Percentiles rank a stretch among this genome's conserved stretches.
phyloP scores from a whole-genome alignment of 2,329 filamentous ascomycete genomes.

The Claviceps maximensis region DNA sequence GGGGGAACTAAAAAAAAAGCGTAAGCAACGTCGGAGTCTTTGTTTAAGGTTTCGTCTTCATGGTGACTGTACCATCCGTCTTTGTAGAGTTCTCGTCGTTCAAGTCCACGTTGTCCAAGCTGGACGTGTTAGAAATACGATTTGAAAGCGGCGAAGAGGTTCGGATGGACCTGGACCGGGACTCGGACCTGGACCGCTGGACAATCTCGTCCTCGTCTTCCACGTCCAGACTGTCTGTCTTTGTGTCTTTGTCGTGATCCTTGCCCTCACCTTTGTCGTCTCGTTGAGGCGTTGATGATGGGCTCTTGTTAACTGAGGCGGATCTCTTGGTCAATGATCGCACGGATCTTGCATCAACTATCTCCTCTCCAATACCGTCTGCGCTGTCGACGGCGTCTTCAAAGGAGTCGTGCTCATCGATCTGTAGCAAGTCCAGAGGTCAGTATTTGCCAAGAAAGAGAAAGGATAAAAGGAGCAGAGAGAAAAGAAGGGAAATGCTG shows the following conservation, averaged over 20 bases:
- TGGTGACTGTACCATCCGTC: constrained; percentile 18
- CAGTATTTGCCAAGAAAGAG: background rate
- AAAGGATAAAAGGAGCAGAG: background rate
- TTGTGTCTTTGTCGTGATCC: constrained; percentile 4
- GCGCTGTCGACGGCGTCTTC: constrained; percentile 64
- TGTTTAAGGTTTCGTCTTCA: background rate
- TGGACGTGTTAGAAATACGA: constrained; percentile 32
- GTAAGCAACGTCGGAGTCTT: constrained; percentile 10
- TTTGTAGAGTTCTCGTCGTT: constrained; percentile 38
- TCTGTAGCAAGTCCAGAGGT: constrained; percentile 13
- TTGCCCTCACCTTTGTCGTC: background rate
- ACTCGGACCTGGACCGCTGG: constrained; percentile 10
- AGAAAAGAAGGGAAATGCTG: background rate
- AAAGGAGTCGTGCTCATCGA: constrained; percentile 37
- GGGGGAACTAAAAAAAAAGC: constrained; percentile 13
- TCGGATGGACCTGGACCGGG: constrained; percentile 12
- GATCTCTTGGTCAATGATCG: constrained; percentile 48
- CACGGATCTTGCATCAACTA: constrained; percentile 49
- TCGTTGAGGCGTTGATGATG: constrained; percentile 6
- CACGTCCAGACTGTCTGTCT: constrained; percentile 8
- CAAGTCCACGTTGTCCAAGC: constrained; percentile 52
- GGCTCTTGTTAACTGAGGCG: constrained; percentile 21
- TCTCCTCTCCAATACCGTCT: constrained; percentile 48
- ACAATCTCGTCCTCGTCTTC: constrained; percentile 5
- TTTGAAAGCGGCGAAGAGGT: constrained; percentile 28